phyloP scores from a whole-genome alignment of 2,329 filamentous ascomycete genomes.

The Arthrobotrys megalospora region DNA sequence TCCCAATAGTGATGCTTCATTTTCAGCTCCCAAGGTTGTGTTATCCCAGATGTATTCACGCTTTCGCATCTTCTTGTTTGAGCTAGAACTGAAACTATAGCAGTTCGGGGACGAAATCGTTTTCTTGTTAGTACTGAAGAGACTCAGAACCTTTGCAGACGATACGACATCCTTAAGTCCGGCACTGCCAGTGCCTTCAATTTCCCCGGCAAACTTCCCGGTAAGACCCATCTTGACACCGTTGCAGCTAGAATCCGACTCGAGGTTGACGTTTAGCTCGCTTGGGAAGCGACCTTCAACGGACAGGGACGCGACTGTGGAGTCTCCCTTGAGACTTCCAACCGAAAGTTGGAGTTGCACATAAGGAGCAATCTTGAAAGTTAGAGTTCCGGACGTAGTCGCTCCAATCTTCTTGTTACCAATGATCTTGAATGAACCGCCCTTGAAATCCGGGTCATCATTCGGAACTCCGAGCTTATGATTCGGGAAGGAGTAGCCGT shows the following conservation, averaged over 20 bases:
- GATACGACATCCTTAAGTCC: conserved; percentile 47
- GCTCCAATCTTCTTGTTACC: conserved; percentile 42
- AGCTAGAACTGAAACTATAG: conserved; percentile 35
- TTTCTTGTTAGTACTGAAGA: conserved; percentile 46
- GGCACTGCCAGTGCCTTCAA: conserved; percentile 33
- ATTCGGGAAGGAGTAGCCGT: conserved; percentile 49
- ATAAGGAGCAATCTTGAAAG: conserved; percentile 44
- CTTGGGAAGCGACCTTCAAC: conserved; percentile 47
- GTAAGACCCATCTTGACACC: conserved; percentile 44
- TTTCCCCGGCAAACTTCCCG: conserved; percentile 47
- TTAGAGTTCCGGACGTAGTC: conserved; percentile 31
- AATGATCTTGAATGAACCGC: conserved; percentile 30
- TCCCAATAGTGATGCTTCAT: conserved; percentile 38
- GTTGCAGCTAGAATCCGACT: conserved; percentile 39
- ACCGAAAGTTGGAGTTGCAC: conserved; percentile 46
- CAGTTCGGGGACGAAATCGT: conserved; percentile 11
- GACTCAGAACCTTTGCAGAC: conserved; percentile 33
- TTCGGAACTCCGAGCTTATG: conserved; percentile 44
- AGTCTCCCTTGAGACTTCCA: conserved; percentile 33
- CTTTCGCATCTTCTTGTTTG: conserved; percentile 44
- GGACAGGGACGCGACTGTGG: conserved; percentile 44
- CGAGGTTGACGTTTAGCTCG: conserved; percentile 36
- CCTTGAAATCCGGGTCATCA: conserved; percentile 21
- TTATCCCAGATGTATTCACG: conserved; percentile 52
- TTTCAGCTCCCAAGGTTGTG: conserved; percentile 50